Conservation (phyloP, 2,329 filamentous ascomycete species). For the Trichoderma sp. region DNA sequence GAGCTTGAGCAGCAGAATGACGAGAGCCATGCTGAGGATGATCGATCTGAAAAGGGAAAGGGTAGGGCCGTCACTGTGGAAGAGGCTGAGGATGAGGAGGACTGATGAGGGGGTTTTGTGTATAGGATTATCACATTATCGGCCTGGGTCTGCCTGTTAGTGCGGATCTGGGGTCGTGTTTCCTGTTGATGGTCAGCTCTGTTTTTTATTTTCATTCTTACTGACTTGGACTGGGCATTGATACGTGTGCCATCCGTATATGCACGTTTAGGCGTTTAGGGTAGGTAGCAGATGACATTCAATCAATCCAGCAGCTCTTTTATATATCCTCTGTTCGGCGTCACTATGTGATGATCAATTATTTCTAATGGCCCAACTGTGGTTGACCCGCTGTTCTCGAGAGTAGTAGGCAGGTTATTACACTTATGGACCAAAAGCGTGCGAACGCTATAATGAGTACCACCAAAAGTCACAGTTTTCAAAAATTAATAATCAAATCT, state of each 20-base stretch:
- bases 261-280: background rate
- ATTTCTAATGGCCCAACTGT: background rate
- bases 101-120: constrained; percentile 15
- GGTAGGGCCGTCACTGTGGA: constrained; percentile 48
- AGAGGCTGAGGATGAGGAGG: constrained; percentile 42
- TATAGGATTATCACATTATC: background rate
- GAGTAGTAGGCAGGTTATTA: too few species aligned
- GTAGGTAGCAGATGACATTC: background rate
- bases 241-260: background rate
- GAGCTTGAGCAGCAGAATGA: constrained; percentile 20
- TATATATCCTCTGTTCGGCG: background rate
- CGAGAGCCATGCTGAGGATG: constrained; percentile 18
- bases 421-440: too few species aligned
- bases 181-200: background rate
- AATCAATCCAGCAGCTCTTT: background rate
- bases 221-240: background rate
- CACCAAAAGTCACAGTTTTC: too few species aligned
- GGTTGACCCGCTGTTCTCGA: background rate
- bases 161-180: background rate
- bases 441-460: too few species aligned
- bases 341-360: background rate
- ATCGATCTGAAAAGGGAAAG: constrained; percentile 39
- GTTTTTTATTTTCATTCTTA: background rate
- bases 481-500: too few species aligned
- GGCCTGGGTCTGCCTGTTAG: background rate